Evolutionary conservation across 2,329 filamentous ascomycete species (phyloP), one percentile per base, ranked within the genome.

Genomic region (Aspergillus alliaceus): DNA sequence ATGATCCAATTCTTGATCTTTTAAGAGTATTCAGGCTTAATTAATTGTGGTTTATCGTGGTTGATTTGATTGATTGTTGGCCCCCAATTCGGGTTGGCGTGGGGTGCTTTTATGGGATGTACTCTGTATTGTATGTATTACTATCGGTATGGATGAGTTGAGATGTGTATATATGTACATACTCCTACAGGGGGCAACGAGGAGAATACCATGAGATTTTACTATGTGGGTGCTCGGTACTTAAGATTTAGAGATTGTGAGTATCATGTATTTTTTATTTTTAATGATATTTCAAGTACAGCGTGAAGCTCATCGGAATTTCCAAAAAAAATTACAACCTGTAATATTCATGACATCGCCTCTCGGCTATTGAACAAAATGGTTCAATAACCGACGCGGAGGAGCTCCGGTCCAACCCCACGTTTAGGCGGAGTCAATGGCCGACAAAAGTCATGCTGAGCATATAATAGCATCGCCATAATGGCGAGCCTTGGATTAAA

Each of bases 331-430:
- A n/a, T n/a, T 39, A 39, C n/a, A 20, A 1, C 35, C 39, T 42
- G 20, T 24, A 25, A 24, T 42, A 25, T 14, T 27, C 15, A 15
- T 44, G 2, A 2, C 15, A 44, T 44, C 40, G 22, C 24, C n/a
- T 31, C 42, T 61, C 64, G 63, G 64, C 53, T 60, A 65, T 61
- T 64, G 59, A n/a, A 62, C 47, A 34, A 35, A 14, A 3, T 31
- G 22, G 49, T 42, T 59, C 59, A 61, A 61, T 44, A 37, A 34
- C 59, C 56, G 54, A 59, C 53, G 51, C 64, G 67, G 66, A 67
- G 59, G 48, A 61, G 56, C 54, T 65, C 66, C 65, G 67, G n/a
- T 55, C 34, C 35, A 29, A 57, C 58, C 63, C 59, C 62, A 60
- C 59, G 42, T 31, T 42, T 40, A 15, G 9, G 34, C 34, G 18